A percentile compares a stretch with the other conserved stretches of the same genome.
These are phyloP conservation scores for Firmiana major DNA, from an alignment of 345 rosid species.

Conservation along the genomic window DNA sequence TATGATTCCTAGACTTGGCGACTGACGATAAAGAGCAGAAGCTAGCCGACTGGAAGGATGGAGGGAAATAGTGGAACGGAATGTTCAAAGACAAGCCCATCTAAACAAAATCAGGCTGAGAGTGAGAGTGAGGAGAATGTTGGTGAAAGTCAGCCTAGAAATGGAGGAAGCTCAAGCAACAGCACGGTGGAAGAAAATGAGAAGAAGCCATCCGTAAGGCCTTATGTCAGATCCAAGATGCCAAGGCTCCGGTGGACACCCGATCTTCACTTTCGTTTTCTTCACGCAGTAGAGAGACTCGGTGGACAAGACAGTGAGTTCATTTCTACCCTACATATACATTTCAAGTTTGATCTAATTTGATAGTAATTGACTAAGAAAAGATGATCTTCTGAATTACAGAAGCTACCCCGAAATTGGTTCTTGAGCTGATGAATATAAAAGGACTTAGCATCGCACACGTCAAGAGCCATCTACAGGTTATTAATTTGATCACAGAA, in stretches of 20 bases:
- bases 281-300: slow-evolving; percentile 67
- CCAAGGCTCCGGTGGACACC: slow-evolving; percentile 78
- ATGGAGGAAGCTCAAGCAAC: slow-evolving; percentile 70
- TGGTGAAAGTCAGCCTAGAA: slow-evolving; percentile 30
- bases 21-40: background rate
- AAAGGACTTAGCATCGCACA: slow-evolving; percentile 90
- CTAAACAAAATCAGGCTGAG: slow-evolving; percentile 22
- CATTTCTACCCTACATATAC: background rate
- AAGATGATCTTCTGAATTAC: background rate
- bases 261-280: slow-evolving; percentile 75
- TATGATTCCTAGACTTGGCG: background rate
- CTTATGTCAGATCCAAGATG: slow-evolving; percentile 72
- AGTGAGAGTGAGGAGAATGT: slow-evolving; percentile 36
- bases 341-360: background rate
- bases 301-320: slow-evolving; percentile 77
- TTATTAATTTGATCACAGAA: slow-evolving; percentile 9
- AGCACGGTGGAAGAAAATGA: slow-evolving; percentile 76
- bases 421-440: slow-evolving; percentile 73
- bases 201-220: slow-evolving; percentile 59
- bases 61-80: slow-evolving; percentile 23
- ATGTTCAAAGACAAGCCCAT: slow-evolving; percentile 31
- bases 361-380: background rate
- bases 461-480: slow-evolving; percentile 94
- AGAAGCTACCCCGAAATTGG: slow-evolving; percentile 92
- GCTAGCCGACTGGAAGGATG: slow-evolving; percentile 11